Evolutionary conservation across 192 early-diverging fungal genomes (phyloP), one percentile per base, ranked within the genome.

Genomic region (Gamsiella multidivaricata): DNA sequence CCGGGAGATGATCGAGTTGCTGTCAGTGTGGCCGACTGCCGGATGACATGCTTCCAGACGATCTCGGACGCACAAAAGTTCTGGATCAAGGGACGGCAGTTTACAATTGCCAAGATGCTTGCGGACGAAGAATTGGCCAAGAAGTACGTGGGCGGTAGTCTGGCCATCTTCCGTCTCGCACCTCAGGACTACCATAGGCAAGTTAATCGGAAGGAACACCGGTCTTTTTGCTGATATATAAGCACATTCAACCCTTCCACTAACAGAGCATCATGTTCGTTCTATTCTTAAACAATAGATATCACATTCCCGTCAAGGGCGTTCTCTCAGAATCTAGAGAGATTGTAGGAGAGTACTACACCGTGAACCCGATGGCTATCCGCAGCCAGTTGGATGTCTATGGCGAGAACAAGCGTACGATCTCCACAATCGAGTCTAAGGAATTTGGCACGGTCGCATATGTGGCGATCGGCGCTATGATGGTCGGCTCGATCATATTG

Each of bases 131-230:
- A 50, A 11, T 57, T 83, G 17, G 84, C 85, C 22, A 60, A 72
- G 33, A 65, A 76, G 18, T 95, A 86, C 72, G 80, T 84, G 11
- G 91, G 88, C 18, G 93, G 92, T 0, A 65, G 82, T 1, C 54
- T 93, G 39, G 87, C 88, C 14, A 88, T 95, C 39, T 94, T 92
- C 58, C 82, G 94, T 17, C 79, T 95, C 15, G 92, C 93, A 0
- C 94, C 94, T 6, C 94, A 95, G 60, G 93, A 95, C 70, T 95
- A 95, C 69, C 94, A 95, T 54, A 65, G 94, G 80, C 84, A 75
- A 36, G 9, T 29, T 46, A 17, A 66, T n/a, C n/a, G n/a, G n/a
- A n/a, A n/a, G n/a, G 14, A 37, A 23, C 8, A 34, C 5, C 9
- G 37, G 46, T 49, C 5, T 6, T 18, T 49, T 5, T 49, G 15